phyloP scores from a whole-genome alignment of 306 rosid genomes.

The Dryas alaskensis region DNA sequence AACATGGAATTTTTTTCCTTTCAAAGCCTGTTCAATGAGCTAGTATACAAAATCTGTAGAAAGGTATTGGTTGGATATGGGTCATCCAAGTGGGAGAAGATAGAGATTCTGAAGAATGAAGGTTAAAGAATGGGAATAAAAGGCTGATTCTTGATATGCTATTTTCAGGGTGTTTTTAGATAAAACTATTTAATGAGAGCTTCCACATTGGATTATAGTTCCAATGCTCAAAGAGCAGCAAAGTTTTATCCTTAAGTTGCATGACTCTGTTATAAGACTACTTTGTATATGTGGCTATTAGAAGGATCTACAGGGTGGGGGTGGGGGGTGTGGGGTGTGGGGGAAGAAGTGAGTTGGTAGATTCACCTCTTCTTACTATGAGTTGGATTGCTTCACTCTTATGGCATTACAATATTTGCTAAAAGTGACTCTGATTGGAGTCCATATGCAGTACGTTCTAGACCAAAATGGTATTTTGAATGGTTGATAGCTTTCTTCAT shows the following conservation, averaged over 20 bases:
- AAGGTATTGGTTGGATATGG: conserved; percentile 4
- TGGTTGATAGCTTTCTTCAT: too few species aligned
- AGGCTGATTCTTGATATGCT: background rate
- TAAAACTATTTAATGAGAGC: background rate
- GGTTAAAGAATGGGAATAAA: background rate
- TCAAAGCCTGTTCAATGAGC: background rate
- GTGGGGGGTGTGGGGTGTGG: too few species aligned
- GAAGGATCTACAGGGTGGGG: background rate
- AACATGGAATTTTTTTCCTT: background rate
- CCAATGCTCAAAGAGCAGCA: background rate
- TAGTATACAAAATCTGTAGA: background rate
- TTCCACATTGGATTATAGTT: background rate
- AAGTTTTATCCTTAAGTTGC: background rate
- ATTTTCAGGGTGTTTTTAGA: too few species aligned
- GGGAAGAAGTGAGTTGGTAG: background rate
- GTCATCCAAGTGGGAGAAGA: background rate
- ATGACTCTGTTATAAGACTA: background rate
- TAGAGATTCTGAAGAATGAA: background rate
- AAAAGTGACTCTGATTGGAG: too few species aligned
- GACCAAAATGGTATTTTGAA: too few species aligned
- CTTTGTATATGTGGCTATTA: background rate
- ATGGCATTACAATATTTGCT: too few species aligned
- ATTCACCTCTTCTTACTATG: background rate
- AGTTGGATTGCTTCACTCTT: background rate
- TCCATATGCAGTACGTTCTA: too few species aligned